Percentiles rank a stretch among this genome's conserved stretches.
Evolutionary conservation across 805 yeast species (phyloP).

Genomic region (Candida methanosorbosa): DNA sequence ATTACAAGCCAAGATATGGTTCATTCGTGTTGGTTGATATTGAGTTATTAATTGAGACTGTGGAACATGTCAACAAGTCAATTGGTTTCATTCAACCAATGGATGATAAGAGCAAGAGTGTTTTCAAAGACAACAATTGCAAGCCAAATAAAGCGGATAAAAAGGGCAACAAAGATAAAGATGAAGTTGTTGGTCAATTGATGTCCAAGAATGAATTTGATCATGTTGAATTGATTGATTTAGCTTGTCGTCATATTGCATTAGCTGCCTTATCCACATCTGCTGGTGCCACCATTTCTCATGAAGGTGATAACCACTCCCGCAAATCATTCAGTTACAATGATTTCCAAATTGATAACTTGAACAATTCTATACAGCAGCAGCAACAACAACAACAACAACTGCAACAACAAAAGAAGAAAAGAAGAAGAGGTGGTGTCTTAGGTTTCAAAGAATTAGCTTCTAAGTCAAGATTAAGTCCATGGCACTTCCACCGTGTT

Average conservation of each 20-base stretch:
- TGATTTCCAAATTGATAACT: conserved; percentile 3
- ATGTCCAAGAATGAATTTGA: conserved; percentile 55
- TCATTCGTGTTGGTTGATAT: conserved; percentile 36
- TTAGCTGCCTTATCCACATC: conserved; percentile 47
- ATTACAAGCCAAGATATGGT: conserved; percentile 8
- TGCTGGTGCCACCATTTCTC: conserved; percentile 2
- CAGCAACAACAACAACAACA: conserved; percentile 2
- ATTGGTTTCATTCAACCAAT: conserved; percentile 53
- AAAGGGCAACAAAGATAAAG: conserved; percentile 1
- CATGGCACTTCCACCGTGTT: conserved; percentile 92
- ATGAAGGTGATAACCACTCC: no score
- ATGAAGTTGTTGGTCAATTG: conserved; percentile 10
- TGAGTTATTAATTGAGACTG: conserved; percentile 37
- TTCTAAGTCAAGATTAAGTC: conserved; percentile 69
- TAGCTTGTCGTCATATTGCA: conserved; percentile 79
- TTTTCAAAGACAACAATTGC: conserved; percentile 10
- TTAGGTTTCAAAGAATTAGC: conserved; percentile 84
- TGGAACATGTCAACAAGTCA: conserved; percentile 42
- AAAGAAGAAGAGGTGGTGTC: conserved; percentile 67
- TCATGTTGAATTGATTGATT: conserved; percentile 59
- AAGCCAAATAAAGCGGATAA: conserved; percentile 4
- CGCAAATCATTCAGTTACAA: neutral
- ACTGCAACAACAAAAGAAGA: conserved; percentile 18
- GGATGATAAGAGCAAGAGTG: conserved; percentile 29
- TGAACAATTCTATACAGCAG: conserved; percentile 6